A percentile compares a stretch with the other conserved stretches of the same genome.
phyloP scores from a whole-genome alignment of 2,329 filamentous ascomycete species.

The Exophiala bonariae region DNA sequence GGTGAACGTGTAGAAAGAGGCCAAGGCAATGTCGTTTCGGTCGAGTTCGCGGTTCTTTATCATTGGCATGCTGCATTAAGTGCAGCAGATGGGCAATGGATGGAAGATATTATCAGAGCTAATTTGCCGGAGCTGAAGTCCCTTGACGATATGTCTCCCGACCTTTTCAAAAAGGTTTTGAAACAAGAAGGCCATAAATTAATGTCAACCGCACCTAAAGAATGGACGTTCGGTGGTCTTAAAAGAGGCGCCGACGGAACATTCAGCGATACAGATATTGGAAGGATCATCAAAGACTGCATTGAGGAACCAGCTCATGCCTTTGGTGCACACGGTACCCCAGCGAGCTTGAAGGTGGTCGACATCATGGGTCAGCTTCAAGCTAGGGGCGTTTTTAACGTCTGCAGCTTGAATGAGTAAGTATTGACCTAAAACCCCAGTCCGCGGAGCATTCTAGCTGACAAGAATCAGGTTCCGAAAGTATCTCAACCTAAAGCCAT shows the following conservation, averaged over 20 bases:
- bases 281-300: conserved; percentile 46
- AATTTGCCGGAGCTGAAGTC: conserved; percentile 41
- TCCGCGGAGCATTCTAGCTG: not conserved
- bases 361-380: conserved; percentile 51
- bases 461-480: conserved; percentile 31
- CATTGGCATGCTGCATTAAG: conserved; percentile 50
- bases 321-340: conserved; percentile 53
- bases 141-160: conserved; percentile 43
- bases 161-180: conserved; percentile 46
- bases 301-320: conserved; percentile 52
- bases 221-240: conserved; percentile 46
- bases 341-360: conserved; percentile 47
- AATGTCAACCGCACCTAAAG: conserved; percentile 33
- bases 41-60: conserved; percentile 49
- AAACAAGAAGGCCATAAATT: conserved; percentile 39
- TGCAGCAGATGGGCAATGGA: conserved; percentile 47
- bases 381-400: conserved; percentile 47
- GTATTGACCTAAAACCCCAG: conserved; percentile 13
- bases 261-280: conserved; percentile 47
- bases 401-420: conserved; percentile 55
- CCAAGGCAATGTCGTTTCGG: conserved; percentile 46
- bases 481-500: conserved; percentile 38
- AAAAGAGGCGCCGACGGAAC: conserved; percentile 42
- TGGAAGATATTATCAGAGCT: conserved; percentile 40
- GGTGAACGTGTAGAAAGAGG: conserved; percentile 44